phyloP scores from a whole-genome alignment of 73 alveolate genomes.

The Tetrahymena thermophila region DNA sequence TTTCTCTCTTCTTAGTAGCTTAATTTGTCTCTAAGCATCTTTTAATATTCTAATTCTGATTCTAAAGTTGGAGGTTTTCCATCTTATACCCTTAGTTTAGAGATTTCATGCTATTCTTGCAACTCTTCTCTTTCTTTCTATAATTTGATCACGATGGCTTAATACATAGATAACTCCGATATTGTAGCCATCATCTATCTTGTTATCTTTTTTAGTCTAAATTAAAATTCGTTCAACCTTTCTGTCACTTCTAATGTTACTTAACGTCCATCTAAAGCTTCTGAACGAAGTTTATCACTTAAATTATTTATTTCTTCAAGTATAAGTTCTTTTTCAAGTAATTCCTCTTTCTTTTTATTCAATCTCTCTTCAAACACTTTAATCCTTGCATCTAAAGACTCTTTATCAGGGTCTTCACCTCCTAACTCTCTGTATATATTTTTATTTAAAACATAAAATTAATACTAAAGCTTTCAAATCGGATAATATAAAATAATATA shows the following conservation, averaged over 20 bases:
- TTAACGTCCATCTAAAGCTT: constrained; percentile 91
- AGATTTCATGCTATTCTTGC: constrained; percentile 70
- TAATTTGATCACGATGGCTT: constrained; percentile 84
- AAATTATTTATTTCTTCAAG: constrained; percentile 91
- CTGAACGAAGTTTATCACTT: constrained; percentile 89
- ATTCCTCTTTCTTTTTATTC: constrained; percentile 85
- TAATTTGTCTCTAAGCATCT: constrained; percentile 56
- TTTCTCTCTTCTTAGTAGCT: constrained; percentile 60
- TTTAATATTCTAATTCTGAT: constrained; percentile 69
- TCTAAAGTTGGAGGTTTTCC: constrained; percentile 93
- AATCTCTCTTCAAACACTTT: constrained; percentile 90
- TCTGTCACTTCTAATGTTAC: constrained; percentile 88
- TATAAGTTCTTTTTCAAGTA: constrained; percentile 91
- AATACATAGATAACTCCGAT: constrained; percentile 92
- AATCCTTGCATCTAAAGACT: constrained; percentile 86
- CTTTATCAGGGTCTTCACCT: constrained; percentile 96
- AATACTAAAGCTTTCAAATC: too few species aligned
- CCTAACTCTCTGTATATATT: constrained; percentile 60
- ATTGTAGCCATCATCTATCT: constrained; percentile 94
- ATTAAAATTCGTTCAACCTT: constrained; percentile 88
- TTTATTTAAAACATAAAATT: too few species aligned
- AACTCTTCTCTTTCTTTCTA: constrained; percentile 85
- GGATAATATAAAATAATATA: too few species aligned
- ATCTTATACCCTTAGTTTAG: constrained; percentile 63
- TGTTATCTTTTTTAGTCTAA: constrained; percentile 81